phyloP scores from a whole-genome alignment of 2,329 filamentous ascomycete genomes.

The Colletotrichum sojae region DNA sequence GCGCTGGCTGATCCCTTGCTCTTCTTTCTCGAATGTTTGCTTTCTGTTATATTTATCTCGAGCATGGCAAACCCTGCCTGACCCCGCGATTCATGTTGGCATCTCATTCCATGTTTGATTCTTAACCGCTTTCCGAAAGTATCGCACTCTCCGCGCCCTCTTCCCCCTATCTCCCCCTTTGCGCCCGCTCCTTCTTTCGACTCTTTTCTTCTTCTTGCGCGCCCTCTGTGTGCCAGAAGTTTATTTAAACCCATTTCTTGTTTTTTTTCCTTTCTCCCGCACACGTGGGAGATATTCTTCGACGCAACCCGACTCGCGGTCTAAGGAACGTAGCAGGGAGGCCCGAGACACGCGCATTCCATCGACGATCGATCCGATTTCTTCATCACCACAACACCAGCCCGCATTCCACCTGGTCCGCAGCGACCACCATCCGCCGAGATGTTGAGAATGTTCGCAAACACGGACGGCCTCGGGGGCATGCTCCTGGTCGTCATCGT shows the following conservation, averaged over 20 bases:
- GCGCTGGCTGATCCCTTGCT: slow-evolving; percentile 9
- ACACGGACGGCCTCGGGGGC: slow-evolving; percentile 27
- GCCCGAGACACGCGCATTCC: slow-evolving; percentile 1
- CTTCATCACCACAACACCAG: not conserved
- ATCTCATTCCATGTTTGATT: slow-evolving; percentile 7
- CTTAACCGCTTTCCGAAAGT: slow-evolving; percentile 13
- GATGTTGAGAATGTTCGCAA: slow-evolving; percentile 40
- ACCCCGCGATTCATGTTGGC: slow-evolving; percentile 27
- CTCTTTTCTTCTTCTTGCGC: slow-evolving; percentile 1
- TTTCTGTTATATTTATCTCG: not conserved
- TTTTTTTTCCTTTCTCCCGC: slow-evolving; percentile 11
- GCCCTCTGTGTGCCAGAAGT: slow-evolving; percentile 3
- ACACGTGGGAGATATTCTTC: not conserved
- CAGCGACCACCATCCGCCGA: not conserved
- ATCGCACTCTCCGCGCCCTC: not conserved
- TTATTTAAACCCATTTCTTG: not conserved
- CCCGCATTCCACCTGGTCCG: not conserved
- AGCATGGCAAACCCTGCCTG: slow-evolving; percentile 29
- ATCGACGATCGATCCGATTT: not conserved
- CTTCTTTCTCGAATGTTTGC: slow-evolving; percentile 15
- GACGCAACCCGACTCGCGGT: not conserved
- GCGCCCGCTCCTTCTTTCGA: not conserved
- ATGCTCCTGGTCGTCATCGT: slow-evolving; percentile 36
- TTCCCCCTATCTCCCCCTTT: not conserved
- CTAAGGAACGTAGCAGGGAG: slow-evolving; percentile 10